Evolutionary conservation across 345 rosid genomes (phyloP), one percentile per base, ranked within the genome.

Genomic region (Clausena lansium): DNA sequence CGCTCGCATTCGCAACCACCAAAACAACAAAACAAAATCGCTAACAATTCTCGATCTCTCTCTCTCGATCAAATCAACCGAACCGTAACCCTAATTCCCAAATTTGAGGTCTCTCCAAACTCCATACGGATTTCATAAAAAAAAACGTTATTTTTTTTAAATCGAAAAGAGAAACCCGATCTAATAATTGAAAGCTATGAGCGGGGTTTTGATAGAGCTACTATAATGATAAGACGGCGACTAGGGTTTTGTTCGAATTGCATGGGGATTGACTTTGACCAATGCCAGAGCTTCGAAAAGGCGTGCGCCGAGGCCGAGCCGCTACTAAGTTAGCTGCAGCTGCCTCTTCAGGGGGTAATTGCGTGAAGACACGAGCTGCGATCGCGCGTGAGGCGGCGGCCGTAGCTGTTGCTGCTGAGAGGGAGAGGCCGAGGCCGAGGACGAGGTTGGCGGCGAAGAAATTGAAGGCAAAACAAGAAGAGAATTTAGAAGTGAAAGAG

Each of bases 231-330:
- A 91, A 85, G 87, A 84, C 78, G 80, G 58, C 74, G 74, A 52
- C 67, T 80, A 54, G 79, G 80, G 79, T 83, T 79, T 60, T 83
- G 85, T 86, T 80, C 82, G 71, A 87, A 78, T 90, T 93, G 94
- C 87, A 90, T 91, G 88, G 94, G 90, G 91, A 64, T 75, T 75
- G 71, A 75, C 47, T 80, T 83, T 87, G 88, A 83, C 92, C 82
- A 82, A 96, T 96, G 98, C 98, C 98, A 75, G 94, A 88, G 88
- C 95, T 88, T 87, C 97, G 94, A 84, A 87, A 89, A 78, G 93
- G 93, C 84, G 91, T 85, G 63, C 94, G 95, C 84, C 85, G 90
- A 80, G 91, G 91, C 80, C 91, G 91, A 85, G 81, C 81, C 71
- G 73, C 81, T 54, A 60, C 81, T 39, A 45, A 76, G 67, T 61